Evolutionary conservation across 441 rosid genomes (phyloP).

Genomic region (Populus tomentosa): DNA sequence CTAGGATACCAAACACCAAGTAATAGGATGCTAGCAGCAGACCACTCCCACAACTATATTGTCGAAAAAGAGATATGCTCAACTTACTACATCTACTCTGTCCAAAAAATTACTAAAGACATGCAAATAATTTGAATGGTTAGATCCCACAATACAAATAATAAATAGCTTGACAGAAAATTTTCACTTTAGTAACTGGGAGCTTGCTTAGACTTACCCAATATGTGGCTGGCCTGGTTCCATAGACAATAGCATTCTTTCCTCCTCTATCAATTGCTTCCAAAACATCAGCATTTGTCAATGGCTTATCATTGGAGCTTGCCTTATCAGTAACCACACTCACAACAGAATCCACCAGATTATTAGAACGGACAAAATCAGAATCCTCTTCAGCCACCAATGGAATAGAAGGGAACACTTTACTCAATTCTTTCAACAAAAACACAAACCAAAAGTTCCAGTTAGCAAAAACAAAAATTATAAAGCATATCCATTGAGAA

Average conservation of each 20-base stretch:
- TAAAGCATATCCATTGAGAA: background rate
- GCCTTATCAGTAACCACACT: conserved; percentile 49
- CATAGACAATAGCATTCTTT: conserved; percentile 45
- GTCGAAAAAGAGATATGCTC: conserved; percentile 3
- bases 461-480: background rate
- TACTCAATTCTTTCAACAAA: conserved; percentile 54
- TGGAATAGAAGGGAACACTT: conserved; percentile 77
- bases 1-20: background rate
- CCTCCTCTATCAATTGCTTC: conserved; percentile 93
- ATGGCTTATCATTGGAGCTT: conserved; percentile 33
- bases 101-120: background rate
- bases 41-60: conserved; percentile 3
- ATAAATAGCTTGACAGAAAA: background rate
- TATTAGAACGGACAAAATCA: conserved; percentile 50
- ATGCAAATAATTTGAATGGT: background rate
- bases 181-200: background rate
- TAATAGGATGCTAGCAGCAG: background rate
- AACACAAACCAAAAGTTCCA: background rate
- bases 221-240: conserved; percentile 70
- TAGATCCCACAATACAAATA: background rate
- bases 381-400: conserved; percentile 96
- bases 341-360: conserved; percentile 64
- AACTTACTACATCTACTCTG: background rate
- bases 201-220: conserved; percentile 51
- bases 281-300: conserved; percentile 57